A percentile compares a stretch with the other conserved stretches of the same genome.
phyloP scores from a whole-genome alignment of 306 rosid species.

The Rubus idaeus region DNA sequence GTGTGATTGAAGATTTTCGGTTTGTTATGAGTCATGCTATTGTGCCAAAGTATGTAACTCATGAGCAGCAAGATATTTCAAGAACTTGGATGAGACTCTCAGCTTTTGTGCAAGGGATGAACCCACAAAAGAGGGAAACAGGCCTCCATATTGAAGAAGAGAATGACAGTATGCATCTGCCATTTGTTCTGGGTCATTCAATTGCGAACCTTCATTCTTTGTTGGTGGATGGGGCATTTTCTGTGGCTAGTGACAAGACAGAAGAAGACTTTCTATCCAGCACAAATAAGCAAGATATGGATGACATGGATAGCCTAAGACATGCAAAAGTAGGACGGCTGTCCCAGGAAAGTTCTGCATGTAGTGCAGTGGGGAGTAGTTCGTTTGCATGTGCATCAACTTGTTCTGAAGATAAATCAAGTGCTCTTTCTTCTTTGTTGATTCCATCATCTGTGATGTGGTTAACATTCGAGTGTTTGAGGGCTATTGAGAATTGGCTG shows the following conservation, averaged over 20 bases:
- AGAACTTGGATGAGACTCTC: slow-evolving; percentile 86
- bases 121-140: slow-evolving; percentile 85
- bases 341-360: slow-evolving; percentile 78
- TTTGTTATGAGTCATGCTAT: slow-evolving; percentile 87
- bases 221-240: slow-evolving; percentile 86
- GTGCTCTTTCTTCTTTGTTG: slow-evolving; percentile 29
- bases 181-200: slow-evolving; percentile 68
- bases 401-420: slow-evolving; percentile 42
- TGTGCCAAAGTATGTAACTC: slow-evolving; percentile 71
- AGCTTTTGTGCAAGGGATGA: slow-evolving; percentile 90
- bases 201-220: slow-evolving; percentile 77
- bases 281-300: slow-evolving; percentile 41
- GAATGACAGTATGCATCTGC: slow-evolving; percentile 63
- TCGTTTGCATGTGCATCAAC: slow-evolving; percentile 34
- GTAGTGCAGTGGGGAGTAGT: slow-evolving; percentile 42
- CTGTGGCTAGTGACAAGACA: slow-evolving; percentile 52
- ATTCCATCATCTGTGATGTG: slow-evolving; percentile 65
- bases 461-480: slow-evolving; percentile 80
- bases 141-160: slow-evolving; percentile 88
- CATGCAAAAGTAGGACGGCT: slow-evolving; percentile 83
- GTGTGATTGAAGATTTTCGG: slow-evolving; percentile 89
- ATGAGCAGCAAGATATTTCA: slow-evolving; percentile 71
- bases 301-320: slow-evolving; percentile 59
- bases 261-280: slow-evolving; percentile 41
- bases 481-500: slow-evolving; percentile 77